Evolutionary conservation across 164 flowering plant species (phyloP).

Genomic region (Vitis amurensis): DNA sequence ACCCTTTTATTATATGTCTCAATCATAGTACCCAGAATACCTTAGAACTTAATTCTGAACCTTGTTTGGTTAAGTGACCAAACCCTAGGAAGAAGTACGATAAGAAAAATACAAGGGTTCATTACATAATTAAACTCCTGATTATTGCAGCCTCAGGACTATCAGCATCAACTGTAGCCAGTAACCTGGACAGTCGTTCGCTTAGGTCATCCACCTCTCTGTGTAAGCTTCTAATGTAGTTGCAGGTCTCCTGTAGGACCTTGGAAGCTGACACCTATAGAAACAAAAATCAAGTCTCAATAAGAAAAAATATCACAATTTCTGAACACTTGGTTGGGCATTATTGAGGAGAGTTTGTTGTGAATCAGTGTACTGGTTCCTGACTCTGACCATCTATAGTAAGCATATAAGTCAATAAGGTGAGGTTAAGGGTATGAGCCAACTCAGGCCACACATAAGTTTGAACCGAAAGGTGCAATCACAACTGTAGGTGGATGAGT

Average conservation of each 20-base stretch:
- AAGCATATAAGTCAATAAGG: not conserved
- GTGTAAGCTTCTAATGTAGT: conserved; percentile 66
- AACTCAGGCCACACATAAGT: not conserved
- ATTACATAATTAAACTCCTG: conserved; percentile 58
- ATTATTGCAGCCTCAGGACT: conserved; percentile 70
- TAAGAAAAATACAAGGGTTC: not conserved
- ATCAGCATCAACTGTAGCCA: conserved; percentile 56
- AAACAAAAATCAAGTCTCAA: not conserved
- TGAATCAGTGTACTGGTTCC: too few relatives aligned
- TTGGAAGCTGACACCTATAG: conserved; percentile 62
- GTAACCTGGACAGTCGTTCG: conserved; percentile 58
- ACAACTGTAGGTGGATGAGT: not conserved
- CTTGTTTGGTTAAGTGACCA: conserved; percentile 12
- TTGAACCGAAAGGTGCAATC: not conserved
- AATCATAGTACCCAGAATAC: too few relatives aligned
- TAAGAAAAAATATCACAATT: not conserved
- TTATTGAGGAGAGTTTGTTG: too few relatives aligned
- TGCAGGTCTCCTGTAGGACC: conserved; percentile 77
- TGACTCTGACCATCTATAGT: too few relatives aligned
- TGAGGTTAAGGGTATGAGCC: not conserved
- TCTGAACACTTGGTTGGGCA: not conserved
- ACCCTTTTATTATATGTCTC: conserved; percentile 19
- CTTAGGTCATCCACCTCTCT: conserved; percentile 69
- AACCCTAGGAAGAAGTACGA: conserved; percentile 5
- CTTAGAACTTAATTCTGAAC: conserved; percentile 11